phyloP scores from a whole-genome alignment of 495 filamentous ascomycete genomes.

The Margaritispora aquatica region DNA sequence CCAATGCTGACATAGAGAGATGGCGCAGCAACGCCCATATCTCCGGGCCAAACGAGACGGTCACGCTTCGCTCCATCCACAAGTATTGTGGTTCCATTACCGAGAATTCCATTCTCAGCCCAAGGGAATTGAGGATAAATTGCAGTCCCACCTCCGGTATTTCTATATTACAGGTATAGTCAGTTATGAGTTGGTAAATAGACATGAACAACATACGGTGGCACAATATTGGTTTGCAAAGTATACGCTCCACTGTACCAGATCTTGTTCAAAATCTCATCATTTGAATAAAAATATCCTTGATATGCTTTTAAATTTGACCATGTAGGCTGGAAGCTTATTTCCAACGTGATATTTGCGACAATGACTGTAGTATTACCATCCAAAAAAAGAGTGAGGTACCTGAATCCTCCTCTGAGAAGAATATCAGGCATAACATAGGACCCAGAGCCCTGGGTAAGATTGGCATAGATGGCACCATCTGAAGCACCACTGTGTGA shows the following conservation, averaged over 20 bases:
- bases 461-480: conserved; percentile 45
- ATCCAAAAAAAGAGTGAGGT: conserved; percentile 49
- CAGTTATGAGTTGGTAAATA: too few relatives aligned
- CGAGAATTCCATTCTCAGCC: conserved; percentile 38
- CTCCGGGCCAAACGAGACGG: conserved; percentile 46
- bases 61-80: conserved; percentile 54
- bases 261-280: conserved; percentile 52
- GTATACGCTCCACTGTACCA: conserved; percentile 63
- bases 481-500: conserved; percentile 50
- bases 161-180: too few relatives aligned
- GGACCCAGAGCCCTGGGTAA: conserved; percentile 35
- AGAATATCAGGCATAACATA: conserved; percentile 48
- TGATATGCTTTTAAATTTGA: conserved; percentile 55
- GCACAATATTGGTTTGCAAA: conserved; percentile 51
- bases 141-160: too few relatives aligned
- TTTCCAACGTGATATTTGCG: conserved; percentile 38
- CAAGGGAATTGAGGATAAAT: conserved; percentile 45
- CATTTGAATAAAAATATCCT: conserved; percentile 56
- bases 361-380: conserved; percentile 31
- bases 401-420: conserved; percentile 54
- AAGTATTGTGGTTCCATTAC: conserved; percentile 33
- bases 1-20: conserved; percentile 52
- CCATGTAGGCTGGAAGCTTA: conserved; percentile 60
- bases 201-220: too few relatives aligned
- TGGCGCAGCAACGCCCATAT: conserved; percentile 52